phyloP scores from a whole-genome alignment of 192 early-diverging fungal genomes.

The Chytriomyces sp. region DNA sequence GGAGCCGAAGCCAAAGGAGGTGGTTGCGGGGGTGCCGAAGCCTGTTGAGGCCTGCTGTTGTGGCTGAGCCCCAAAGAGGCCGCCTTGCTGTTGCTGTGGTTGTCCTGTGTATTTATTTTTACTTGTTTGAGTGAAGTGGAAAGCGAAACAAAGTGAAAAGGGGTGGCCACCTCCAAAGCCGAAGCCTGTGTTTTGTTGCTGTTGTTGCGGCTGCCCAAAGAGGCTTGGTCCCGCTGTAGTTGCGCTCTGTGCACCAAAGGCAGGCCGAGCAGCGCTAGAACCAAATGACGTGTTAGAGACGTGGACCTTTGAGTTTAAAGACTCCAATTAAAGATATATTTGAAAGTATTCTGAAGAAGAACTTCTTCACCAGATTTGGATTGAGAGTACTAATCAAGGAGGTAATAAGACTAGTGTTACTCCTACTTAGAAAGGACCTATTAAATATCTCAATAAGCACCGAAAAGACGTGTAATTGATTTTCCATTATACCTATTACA shows the following conservation, averaged over 20 bases:
- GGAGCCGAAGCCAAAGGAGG: constrained; percentile 39
- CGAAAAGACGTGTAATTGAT: too few relatives aligned
- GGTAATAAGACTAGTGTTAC: too few relatives aligned
- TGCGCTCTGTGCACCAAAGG: constrained; percentile 25
- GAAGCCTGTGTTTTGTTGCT: neutral
- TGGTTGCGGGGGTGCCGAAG: constrained; percentile 33
- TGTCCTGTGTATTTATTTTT: constrained; percentile 16
- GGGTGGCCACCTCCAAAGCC: constrained; percentile 24
- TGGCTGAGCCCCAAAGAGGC: constrained; percentile 23
- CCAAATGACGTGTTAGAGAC: constrained; percentile 19
- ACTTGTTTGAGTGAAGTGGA: neutral
- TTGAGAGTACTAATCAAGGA: too few relatives aligned
- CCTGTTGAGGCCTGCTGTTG: constrained; percentile 38
- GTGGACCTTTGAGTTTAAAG: constrained; percentile 2
- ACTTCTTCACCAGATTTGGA: too few relatives aligned
- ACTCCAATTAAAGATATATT: too few relatives aligned
- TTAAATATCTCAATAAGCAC: too few relatives aligned
- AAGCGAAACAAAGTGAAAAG: neutral
- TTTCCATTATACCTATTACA: too few relatives aligned
- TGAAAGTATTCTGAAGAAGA: too few relatives aligned
- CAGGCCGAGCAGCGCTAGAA: constrained; percentile 4
- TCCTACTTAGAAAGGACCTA: too few relatives aligned
- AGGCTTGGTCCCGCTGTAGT: constrained; percentile 21
- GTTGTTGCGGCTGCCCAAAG: constrained; percentile 30
- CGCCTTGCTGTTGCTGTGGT: constrained; percentile 24